Percentiles rank a stretch among this genome's conserved stretches.
phyloP scores from a whole-genome alignment of 805 yeast species.

The Saccharomycopsis babjevae region DNA sequence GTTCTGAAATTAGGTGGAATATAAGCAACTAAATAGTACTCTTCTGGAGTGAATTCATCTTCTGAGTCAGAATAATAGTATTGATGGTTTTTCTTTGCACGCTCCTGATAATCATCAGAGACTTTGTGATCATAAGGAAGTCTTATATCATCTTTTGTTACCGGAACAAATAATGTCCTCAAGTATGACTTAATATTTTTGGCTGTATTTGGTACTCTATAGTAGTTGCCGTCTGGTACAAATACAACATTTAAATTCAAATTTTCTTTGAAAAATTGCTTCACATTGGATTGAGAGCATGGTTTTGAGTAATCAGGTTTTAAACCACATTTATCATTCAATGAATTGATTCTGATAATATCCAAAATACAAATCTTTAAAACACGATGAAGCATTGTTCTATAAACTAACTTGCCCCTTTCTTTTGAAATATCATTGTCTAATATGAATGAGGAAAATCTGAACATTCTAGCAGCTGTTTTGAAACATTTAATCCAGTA shows the following conservation, averaged over 20 bases:
- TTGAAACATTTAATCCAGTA: conserved; percentile 59
- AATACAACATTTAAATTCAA: conserved; percentile 42
- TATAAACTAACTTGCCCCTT: conserved; percentile 56
- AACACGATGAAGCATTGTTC: conserved; percentile 27
- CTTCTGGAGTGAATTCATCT: conserved; percentile 31
- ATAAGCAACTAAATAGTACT: conserved; percentile 65
- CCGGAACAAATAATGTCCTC: conserved; percentile 66
- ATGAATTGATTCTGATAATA: conserved; percentile 27
- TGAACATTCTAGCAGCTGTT: conserved; percentile 42
- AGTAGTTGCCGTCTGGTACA: conserved; percentile 70
- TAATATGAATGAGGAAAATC: conserved; percentile 74
- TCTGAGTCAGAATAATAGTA: conserved; percentile 30
- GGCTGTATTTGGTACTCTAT: conserved; percentile 83
- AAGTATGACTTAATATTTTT: conserved; percentile 57
- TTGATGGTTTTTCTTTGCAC: conserved; percentile 23
- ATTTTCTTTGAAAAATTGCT: conserved; percentile 32
- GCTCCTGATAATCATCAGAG: conserved; percentile 33
- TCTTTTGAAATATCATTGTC: conserved; percentile 54
- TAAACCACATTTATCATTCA: background rate
- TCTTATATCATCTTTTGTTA: conserved; percentile 66
- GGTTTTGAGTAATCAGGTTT: conserved; percentile 52
- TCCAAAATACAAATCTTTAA: conserved; percentile 24
- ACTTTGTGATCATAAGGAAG: conserved; percentile 28
- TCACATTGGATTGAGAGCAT: conserved; percentile 38
- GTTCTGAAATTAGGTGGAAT: conserved; percentile 68